Conservation (phyloP, 2,329 filamentous ascomycete genomes). For the Alternaria sp. region DNA sequence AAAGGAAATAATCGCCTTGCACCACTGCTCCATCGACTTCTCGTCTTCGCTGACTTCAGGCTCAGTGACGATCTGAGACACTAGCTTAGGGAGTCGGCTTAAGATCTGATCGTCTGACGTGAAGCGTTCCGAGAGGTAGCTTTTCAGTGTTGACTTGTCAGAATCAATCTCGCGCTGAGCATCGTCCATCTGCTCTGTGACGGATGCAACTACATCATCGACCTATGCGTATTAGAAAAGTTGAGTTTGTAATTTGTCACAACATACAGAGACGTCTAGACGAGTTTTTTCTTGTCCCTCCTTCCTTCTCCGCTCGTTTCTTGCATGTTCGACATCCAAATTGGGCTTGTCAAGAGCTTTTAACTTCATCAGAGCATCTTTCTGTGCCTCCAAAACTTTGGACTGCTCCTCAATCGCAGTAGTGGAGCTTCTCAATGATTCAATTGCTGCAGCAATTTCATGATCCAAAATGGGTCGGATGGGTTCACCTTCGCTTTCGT, state of each 20-base stretch:
- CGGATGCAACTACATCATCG: conserved; percentile 40
- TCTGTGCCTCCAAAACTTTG: conserved; percentile 67
- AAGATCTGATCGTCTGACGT: conserved; percentile 72
- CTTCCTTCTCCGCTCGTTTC: conserved; percentile 49
- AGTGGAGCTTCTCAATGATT: conserved; percentile 71
- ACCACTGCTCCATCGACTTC: conserved; percentile 64
- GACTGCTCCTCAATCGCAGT: conserved; percentile 70
- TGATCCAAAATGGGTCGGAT: conserved; percentile 63
- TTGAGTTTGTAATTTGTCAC: fast-evolving
- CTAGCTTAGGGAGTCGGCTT: conserved; percentile 70
- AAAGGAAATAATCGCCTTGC: conserved; percentile 54
- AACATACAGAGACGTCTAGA: conserved; percentile 49
- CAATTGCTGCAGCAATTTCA: conserved; percentile 68
- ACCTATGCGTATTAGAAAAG: conserved; percentile 26
- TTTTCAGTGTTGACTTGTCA: conserved; percentile 57
- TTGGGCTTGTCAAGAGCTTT: conserved; percentile 58
- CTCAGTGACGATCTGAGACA: conserved; percentile 63
- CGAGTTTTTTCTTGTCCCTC: conserved; percentile 53
- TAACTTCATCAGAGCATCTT: conserved; percentile 65
- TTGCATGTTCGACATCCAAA: conserved; percentile 48
- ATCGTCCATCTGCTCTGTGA: conserved; percentile 47
- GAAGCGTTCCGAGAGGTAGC: conserved; percentile 61
- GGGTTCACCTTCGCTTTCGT: conserved; percentile 39
- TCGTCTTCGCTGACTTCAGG: conserved; percentile 62
- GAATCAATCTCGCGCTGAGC: conserved; percentile 60